phyloP scores from a whole-genome alignment of 805 yeast genomes.

The Kodamaea fukazawae region DNA sequence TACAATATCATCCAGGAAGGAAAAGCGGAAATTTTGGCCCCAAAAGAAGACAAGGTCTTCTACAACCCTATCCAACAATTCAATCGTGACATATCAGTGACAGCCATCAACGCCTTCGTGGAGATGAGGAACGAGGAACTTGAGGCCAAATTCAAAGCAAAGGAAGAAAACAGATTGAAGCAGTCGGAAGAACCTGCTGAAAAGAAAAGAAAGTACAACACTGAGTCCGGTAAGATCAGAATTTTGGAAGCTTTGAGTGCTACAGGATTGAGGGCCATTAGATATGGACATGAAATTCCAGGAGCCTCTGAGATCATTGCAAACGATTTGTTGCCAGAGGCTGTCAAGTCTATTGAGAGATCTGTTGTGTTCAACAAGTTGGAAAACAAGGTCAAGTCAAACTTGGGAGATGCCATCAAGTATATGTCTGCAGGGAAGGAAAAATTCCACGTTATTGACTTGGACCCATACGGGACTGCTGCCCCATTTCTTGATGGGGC shows the following conservation, averaged over 20 bases:
- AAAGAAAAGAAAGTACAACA: slow-evolving; percentile 15
- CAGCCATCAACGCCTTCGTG: slow-evolving; percentile 85
- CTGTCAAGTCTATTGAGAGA: slow-evolving; percentile 74
- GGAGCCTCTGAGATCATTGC: slow-evolving; percentile 72
- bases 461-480: slow-evolving; percentile 98
- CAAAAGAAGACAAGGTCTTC: slow-evolving; percentile 80
- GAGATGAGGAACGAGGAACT: slow-evolving; percentile 49
- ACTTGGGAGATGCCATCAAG: slow-evolving; percentile 88
- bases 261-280: slow-evolving; percentile 88
- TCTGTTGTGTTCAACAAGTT: slow-evolving; percentile 70
- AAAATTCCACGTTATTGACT: slow-evolving; percentile 80
- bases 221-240: slow-evolving; percentile 35
- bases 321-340: slow-evolving; percentile 82
- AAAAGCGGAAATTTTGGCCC: slow-evolving; percentile 74
- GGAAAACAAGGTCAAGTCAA: slow-evolving; percentile 54
- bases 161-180: slow-evolving; percentile 15
- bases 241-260: slow-evolving; percentile 92
- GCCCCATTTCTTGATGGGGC: slow-evolving; percentile 95
- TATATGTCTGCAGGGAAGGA: slow-evolving; percentile 57
- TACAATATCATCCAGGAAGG: slow-evolving; percentile 63
- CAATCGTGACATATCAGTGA: slow-evolving; percentile 85
- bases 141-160: slow-evolving; percentile 24
- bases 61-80: slow-evolving; percentile 97
- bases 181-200: slow-evolving; percentile 6
- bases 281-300: slow-evolving; percentile 92